These are phyloP conservation scores for Meripilus lineatus DNA, from an alignment of 1,284 basidiomycete species.

Conservation along the genomic window DNA sequence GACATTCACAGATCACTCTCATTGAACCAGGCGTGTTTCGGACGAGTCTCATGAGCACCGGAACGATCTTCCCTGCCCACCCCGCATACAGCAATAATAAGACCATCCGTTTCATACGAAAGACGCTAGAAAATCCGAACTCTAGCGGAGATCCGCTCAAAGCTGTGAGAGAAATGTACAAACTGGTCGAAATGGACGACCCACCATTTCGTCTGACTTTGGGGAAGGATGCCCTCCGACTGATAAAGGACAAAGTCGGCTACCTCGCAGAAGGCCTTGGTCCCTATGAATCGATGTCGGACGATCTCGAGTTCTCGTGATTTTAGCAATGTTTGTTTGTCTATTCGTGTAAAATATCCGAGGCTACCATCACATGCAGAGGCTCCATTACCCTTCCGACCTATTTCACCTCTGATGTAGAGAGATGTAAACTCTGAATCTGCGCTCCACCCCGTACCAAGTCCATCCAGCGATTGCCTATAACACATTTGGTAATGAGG, in stretches of 20 bases:
- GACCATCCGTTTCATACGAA: background rate
- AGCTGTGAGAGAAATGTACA: background rate
- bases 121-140: background rate
- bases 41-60: background rate
- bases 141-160: background rate
- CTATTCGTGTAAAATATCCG: no score
- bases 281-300: no score
- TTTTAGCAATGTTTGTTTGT: no score
- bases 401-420: no score
- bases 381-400: no score
- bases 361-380: no score
- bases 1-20: background rate
- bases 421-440: no score
- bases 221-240: slow-evolving; percentile 1
- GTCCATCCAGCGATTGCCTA: no score
- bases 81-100: background rate
- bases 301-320: no score
- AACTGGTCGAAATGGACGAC: background rate
- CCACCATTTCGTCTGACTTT: slow-evolving; percentile 2
- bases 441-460: no score
- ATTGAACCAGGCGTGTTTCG: background rate
- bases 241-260: slow-evolving; percentile 1
- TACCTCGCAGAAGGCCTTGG: no score
- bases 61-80: background rate
- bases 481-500: no score